Evolutionary conservation across 2,329 filamentous ascomycete species (phyloP).

Genomic region (Aspergillus pseudonomiae): DNA sequence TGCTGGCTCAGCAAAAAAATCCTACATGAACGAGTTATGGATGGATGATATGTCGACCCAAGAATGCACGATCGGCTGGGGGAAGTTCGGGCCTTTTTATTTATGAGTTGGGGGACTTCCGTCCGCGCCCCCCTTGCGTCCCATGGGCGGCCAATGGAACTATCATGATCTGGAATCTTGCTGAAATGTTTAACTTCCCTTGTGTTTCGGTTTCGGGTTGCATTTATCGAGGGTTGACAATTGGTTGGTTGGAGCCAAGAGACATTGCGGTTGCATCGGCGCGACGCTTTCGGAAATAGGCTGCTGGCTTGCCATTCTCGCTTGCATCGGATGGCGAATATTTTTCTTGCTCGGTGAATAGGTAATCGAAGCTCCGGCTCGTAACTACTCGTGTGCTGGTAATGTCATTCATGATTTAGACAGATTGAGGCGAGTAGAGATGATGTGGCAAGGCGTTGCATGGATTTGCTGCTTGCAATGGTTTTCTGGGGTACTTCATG

Average conservation of each 20-base stretch:
- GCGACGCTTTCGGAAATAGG: neutral
- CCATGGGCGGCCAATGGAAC: neutral
- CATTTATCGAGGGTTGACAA: neutral
- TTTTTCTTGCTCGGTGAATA: neutral
- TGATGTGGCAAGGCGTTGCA: neutral
- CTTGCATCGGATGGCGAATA: neutral
- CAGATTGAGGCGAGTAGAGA: neutral
- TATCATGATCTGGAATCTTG: neutral
- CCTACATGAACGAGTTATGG: neutral
- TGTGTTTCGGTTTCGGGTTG: neutral
- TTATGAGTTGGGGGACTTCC: neutral
- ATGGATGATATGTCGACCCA: neutral
- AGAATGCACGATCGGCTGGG: neutral
- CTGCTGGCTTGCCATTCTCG: neutral
- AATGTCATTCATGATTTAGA: neutral
- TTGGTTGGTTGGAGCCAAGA: neutral
- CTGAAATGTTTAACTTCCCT: neutral
- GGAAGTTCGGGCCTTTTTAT: neutral
- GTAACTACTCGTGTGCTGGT: neutral
- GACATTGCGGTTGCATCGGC: neutral
- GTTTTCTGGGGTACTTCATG: too few species aligned
- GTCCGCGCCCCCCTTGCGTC: neutral
- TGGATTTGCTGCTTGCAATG: too few species aligned
- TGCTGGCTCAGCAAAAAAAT: neutral
- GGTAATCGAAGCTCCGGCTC: neutral